Conservation (phyloP, 306 rosid genomes). For the Vigna mungo region DNA sequence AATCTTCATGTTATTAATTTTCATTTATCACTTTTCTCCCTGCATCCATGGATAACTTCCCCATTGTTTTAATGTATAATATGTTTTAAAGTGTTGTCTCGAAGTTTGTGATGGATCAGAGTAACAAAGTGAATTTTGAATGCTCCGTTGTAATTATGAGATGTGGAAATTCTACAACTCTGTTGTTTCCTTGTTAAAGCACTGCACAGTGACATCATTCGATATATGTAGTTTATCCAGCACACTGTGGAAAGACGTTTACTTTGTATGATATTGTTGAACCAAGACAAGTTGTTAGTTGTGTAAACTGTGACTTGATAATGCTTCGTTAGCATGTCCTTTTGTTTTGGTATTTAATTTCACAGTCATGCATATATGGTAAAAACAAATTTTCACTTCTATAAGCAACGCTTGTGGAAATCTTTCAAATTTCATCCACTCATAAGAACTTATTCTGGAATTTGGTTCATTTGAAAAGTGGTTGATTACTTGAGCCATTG, state of each 20-base stretch:
- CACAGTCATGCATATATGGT: conserved; percentile 10
- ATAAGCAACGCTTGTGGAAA: not conserved
- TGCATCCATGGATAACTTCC: conserved; percentile 1
- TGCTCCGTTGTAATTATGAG: not conserved
- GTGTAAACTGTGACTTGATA: conserved; percentile 4
- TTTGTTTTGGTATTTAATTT: conserved; percentile 27
- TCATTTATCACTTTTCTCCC: conserved; percentile 1
- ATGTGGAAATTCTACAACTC: not conserved
- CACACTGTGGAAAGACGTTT: not conserved
- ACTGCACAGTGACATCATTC: not conserved
- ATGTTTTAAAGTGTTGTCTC: conserved; percentile 33
- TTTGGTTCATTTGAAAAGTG: conserved; percentile 10
- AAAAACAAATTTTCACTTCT: conserved; percentile 13
- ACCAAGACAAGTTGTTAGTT: conserved; percentile 3
- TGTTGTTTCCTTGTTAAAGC: conserved; percentile 5
- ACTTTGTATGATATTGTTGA: not conserved
- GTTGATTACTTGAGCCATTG: conserved; percentile 13
- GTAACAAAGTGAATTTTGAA: not conserved
- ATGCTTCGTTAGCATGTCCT: conserved; percentile 4
- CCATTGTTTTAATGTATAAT: not conserved
- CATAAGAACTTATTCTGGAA: not conserved
- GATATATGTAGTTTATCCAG: not conserved
- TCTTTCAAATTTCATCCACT: conserved; percentile 15
- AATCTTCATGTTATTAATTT: not conserved
- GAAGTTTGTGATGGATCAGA: not conserved